Evolutionary conservation across 495 filamentous ascomycete species (phyloP), one percentile per base, ranked within the genome.

Genomic region (Penicillium flavigenum): DNA sequence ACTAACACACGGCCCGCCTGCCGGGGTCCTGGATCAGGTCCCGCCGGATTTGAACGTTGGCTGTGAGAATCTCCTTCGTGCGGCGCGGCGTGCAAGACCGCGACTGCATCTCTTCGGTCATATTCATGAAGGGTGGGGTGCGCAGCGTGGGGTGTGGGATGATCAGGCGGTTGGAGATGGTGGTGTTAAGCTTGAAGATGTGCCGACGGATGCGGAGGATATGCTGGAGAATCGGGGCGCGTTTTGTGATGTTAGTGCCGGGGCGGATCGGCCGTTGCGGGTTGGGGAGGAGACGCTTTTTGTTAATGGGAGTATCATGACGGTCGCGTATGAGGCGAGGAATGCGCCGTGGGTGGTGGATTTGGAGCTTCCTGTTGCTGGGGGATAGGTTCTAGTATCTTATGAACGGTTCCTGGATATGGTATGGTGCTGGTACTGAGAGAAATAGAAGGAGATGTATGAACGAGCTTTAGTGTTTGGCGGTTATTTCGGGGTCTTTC

Each of bases 1-100:
- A 42, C 79, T 92, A 58, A 91, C 89, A 0, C 89, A 94, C 61
- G 86, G 88, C 3, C 90, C 90, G 8, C 88, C 90, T 0, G 61
- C 72, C 4, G 76, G 76, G 0, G 69, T 86, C 2, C 69, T 87
- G 4, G 89, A 91, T 48, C n/a, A 44, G 14, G 74, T 76, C 14
- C 62, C 61, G 4, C 58, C 27, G 0, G 64, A 62, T 8, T 34
- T 61, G 14, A 67, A 72, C 45, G 79, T 79, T 6, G 82, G 82
- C 0, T 85, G 82, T 60, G 63, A 73, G 42, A 67, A 76, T 57
- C 64, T 85, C 12, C 64, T 69, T 8, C 61, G 68, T 1, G 83
- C 83, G 0, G 73, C 76, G 6, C 49, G 55, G 41, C 62, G 78
- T 26, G 74, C 72, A 11, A 72, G 65, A 45, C 83, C 83, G 2